These are phyloP conservation scores for Nitzschia inconspicua DNA, from an alignment of 108 stramenopile species.

Conservation along the genomic window DNA sequence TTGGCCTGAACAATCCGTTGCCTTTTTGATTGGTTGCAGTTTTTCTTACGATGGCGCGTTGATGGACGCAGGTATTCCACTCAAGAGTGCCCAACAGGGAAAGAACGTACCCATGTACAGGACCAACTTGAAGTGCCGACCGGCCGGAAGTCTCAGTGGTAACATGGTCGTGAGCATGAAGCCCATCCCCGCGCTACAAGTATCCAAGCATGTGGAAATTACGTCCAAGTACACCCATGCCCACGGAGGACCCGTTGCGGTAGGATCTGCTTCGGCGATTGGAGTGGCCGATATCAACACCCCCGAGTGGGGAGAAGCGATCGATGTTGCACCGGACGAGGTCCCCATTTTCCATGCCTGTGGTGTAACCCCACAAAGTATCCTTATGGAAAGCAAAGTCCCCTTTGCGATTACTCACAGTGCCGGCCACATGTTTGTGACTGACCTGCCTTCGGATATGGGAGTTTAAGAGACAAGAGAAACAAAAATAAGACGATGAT, in stretches of 20 bases:
- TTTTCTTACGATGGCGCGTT: conserved; percentile 85
- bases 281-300: conserved; percentile 64
- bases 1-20: conserved; percentile 77
- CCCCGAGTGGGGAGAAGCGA: conserved; percentile 83
- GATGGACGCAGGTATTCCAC: conserved; percentile 58
- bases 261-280: conserved; percentile 70
- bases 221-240: conserved; percentile 76
- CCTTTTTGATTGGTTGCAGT: conserved; percentile 84
- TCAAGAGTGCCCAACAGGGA: conserved; percentile 64
- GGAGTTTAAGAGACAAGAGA: conserved; percentile 15
- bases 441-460: conserved; percentile 56
- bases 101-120: conserved; percentile 91
- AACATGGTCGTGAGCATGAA: conserved; percentile 90
- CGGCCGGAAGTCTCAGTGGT: conserved; percentile 66
- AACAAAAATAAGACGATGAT: too few relatives aligned
- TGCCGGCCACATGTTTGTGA: conserved; percentile 93
- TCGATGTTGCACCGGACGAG: conserved; percentile 61
- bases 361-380: conserved; percentile 88
- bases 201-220: conserved; percentile 67
- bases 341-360: conserved; percentile 92
- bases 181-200: conserved; percentile 64
- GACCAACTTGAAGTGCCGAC: conserved; percentile 58
- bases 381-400: conserved; percentile 64
- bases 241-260: conserved; percentile 84
- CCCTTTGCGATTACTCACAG: conserved; percentile 82